Percentiles rank a stretch among this genome's conserved stretches.
phyloP scores from a whole-genome alignment of 345 rosid genomes.

The Linum lewisii region DNA sequence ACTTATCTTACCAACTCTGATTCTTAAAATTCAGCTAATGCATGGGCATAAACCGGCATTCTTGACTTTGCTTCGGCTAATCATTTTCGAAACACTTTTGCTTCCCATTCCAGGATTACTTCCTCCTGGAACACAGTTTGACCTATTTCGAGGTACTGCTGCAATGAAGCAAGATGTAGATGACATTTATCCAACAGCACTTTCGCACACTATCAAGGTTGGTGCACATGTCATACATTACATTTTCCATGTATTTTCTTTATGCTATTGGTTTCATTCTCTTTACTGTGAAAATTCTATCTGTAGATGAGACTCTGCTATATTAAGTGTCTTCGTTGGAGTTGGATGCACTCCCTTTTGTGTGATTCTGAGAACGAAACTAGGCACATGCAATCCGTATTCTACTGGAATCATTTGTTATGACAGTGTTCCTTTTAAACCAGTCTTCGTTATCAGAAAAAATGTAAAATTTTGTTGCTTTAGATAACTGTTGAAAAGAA shows the following conservation, averaged over 20 bases:
- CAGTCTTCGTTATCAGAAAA: too few relatives aligned
- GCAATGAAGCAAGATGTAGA: constrained; percentile 98
- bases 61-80: background rate
- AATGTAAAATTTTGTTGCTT: background rate
- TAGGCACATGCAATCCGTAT: background rate
- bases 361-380: background rate
- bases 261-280: background rate
- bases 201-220: constrained; percentile 80
- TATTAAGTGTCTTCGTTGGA: background rate
- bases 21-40: background rate
- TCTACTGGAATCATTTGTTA: background rate
- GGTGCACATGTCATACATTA: background rate
- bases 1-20: background rate
- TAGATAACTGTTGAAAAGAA: background rate
- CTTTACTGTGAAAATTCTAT: background rate
- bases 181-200: constrained; percentile 72
- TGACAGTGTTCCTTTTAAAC: background rate
- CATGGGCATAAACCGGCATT: background rate
- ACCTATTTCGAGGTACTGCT: constrained; percentile 92
- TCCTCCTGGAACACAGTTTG: constrained; percentile 98
- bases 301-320: background rate
- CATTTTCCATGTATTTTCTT: background rate
- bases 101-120: constrained; percentile 53
- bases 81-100: background rate
- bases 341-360: background rate